These are phyloP conservation scores for Xerocomellus chrysenteron DNA, from an alignment of 768 basidiomycete genomes.

Conservation along the genomic window DNA sequence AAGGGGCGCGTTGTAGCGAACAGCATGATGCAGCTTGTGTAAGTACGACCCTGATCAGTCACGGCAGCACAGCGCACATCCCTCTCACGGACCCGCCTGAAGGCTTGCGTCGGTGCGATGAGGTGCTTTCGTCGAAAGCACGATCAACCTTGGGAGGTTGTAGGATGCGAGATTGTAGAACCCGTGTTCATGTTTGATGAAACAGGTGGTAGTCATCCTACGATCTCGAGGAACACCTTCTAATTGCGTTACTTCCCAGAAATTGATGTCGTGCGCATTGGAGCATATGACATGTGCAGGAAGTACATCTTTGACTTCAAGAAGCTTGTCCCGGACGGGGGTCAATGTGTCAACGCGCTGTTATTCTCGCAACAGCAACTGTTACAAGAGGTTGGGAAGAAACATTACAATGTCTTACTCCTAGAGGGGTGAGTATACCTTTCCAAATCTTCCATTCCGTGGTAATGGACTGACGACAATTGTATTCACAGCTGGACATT, in stretches of 20 bases:
- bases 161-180: conserved; percentile 61
- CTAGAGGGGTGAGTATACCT: conserved; percentile 57
- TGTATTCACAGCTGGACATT: conserved; percentile 55
- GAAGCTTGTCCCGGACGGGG: conserved; percentile 41
- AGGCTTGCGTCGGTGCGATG: conserved; percentile 22
- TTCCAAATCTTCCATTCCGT: background rate
- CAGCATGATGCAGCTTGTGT: conserved; percentile 8
- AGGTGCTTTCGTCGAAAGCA: conserved; percentile 49
- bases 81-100: conserved; percentile 17
- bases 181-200: conserved; percentile 66
- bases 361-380: conserved; percentile 66
- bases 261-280: conserved; percentile 56
- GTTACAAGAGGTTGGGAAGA: conserved; percentile 50
- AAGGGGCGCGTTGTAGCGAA: conserved; percentile 9
- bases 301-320: conserved; percentile 64
- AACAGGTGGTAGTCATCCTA: conserved; percentile 44
- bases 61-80: conserved; percentile 12
- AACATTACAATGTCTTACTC: conserved; percentile 62
- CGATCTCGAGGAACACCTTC: conserved; percentile 5
- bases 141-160: conserved; percentile 75
- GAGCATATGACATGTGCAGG: conserved; percentile 51
- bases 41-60: conserved; percentile 13
- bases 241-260: conserved; percentile 39
- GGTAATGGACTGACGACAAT: background rate
- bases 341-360: conserved; percentile 52